phyloP scores from a whole-genome alignment of 73 alveolate genomes.

The Tetrahymena elliotti region DNA sequence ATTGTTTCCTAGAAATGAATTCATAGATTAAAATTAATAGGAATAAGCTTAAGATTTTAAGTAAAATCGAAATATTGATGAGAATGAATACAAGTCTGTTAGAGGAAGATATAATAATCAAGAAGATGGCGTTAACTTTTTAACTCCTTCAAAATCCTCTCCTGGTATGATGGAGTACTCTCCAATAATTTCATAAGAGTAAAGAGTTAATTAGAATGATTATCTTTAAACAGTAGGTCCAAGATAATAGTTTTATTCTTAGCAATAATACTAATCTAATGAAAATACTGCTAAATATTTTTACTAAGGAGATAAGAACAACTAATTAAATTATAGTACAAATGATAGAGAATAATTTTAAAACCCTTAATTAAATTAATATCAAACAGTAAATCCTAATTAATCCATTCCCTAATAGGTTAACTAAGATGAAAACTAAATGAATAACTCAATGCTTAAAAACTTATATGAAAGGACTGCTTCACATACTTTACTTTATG shows the following conservation, averaged over 20 bases:
- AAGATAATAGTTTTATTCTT: not conserved
- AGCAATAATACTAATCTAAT: not conserved
- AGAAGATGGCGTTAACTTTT: not conserved
- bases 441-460: not conserved
- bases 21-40: not conserved
- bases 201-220: not conserved
- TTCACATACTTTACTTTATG: not conserved
- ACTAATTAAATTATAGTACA: not conserved
- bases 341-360: not conserved
- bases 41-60: not conserved
- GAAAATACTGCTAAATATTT: not conserved
- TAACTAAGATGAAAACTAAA: not conserved
- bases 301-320: not conserved
- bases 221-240: not conserved
- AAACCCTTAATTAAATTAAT: not conserved
- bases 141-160: not conserved
- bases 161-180: not conserved
- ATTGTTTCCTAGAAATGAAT: not conserved
- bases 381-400: not conserved
- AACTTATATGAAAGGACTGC: not conserved
- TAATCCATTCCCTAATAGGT: not conserved
- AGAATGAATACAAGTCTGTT: not conserved
- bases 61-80: not conserved
- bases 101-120: not conserved
- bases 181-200: not conserved